Evolutionary conservation across 441 rosid genomes (phyloP).

Genomic region (Aleurites moluccanus): DNA sequence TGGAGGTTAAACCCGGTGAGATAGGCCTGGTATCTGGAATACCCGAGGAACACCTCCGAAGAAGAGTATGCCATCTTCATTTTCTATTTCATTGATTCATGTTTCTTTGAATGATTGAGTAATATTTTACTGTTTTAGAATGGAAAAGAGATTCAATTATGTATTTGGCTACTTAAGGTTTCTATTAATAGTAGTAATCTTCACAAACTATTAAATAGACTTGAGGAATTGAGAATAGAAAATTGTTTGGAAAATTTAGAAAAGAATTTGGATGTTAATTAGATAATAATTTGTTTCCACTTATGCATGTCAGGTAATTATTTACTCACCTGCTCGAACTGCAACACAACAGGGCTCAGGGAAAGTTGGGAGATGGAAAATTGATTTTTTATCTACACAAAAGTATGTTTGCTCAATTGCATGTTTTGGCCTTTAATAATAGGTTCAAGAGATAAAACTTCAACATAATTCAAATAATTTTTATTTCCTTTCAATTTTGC

Average conservation of each 20-base stretch:
- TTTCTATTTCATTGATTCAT: neutral
- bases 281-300: neutral
- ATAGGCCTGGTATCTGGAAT: slow-evolving; percentile 81
- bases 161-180: neutral
- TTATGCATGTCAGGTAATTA: slow-evolving; percentile 54
- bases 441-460: neutral
- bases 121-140: neutral
- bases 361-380: slow-evolving; percentile 82
- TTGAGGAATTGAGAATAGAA: neutral
- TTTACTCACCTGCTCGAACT: slow-evolving; percentile 84
- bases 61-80: slow-evolving; percentile 42
- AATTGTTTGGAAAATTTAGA: neutral
- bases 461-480: neutral
- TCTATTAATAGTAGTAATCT: neutral
- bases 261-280: too few species aligned
- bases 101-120: neutral
- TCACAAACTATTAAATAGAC: neutral
- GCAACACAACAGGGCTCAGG: slow-evolving; percentile 94
- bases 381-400: slow-evolving; percentile 76
- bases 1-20: slow-evolving; percentile 72
- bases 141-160: neutral
- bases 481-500: neutral
- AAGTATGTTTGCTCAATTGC: slow-evolving; percentile 45
- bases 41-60: slow-evolving; percentile 72
- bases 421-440: neutral